These are phyloP conservation scores for Macrophomina phaseolina DNA, from an alignment of 2,329 filamentous ascomycete genomes.

Conservation along the genomic window DNA sequence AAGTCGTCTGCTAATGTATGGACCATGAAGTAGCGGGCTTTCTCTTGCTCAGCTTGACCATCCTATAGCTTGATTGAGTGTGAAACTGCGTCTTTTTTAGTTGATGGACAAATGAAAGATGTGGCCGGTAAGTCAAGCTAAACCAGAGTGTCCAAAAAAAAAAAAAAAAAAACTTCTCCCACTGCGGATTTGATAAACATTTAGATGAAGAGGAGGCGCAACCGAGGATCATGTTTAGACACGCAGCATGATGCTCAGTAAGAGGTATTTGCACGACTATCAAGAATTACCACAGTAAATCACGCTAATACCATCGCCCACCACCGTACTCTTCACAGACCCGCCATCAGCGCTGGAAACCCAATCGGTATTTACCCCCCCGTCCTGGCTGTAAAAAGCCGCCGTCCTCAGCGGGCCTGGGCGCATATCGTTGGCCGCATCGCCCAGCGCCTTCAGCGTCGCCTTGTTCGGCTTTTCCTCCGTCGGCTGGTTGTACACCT, in stretches of 20 bases:
- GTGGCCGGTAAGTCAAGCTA: neutral
- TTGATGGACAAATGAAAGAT: neutral
- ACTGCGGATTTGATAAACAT: neutral
- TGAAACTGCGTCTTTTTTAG: neutral
- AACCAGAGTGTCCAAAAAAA: neutral
- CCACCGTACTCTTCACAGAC: neutral
- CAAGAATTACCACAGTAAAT: neutral
- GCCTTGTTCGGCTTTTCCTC: neutral
- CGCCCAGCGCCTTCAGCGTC: neutral
- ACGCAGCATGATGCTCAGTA: neutral
- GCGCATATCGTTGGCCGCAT: neutral
- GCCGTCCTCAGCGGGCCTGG: neutral
- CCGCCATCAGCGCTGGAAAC: slow-evolving; percentile 1
- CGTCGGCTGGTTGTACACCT: neutral
- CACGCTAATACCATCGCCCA: neutral
- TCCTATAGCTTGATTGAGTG: neutral
- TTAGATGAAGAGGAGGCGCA: neutral
- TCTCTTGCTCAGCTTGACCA: neutral
- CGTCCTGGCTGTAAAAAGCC: neutral
- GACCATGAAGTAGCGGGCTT: neutral
- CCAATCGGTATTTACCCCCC: neutral
- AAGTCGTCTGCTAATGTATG: neutral
- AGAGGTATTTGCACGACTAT: neutral
- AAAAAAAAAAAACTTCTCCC: neutral
- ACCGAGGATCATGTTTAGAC: neutral